Conservation (phyloP, 129 eudicot species). For the Pseudognaphalium luteoalbum region DNA sequence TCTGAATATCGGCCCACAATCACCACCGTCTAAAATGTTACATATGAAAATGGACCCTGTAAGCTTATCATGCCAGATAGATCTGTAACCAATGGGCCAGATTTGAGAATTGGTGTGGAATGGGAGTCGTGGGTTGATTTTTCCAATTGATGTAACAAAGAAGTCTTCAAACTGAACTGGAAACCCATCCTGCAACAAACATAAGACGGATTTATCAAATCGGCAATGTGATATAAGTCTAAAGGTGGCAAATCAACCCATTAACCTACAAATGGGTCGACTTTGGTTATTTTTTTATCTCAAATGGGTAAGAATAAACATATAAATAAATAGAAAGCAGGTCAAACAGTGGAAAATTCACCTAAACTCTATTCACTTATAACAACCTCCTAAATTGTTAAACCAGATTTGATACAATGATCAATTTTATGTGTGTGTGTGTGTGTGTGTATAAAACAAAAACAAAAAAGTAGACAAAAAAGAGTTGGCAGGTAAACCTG, state of each 20-base stretch:
- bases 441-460: too few species aligned
- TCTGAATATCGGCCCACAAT: conserved; percentile 62
- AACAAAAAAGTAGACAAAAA: neutral
- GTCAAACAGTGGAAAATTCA: neutral
- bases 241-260: neutral
- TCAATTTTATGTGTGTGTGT: too few species aligned
- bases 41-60: conserved; percentile 80
- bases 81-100: conserved; percentile 91
- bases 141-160: conserved; percentile 61
- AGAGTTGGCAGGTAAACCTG: neutral
- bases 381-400: neutral
- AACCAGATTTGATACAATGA: too few species aligned
- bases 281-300: neutral
- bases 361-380: conserved; percentile 11
- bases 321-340: neutral
- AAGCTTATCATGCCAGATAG: conserved; percentile 87
- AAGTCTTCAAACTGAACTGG: conserved; percentile 89
- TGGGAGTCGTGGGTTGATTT: conserved; percentile 60
- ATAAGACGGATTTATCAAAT: neutral
- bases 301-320: neutral
- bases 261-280: neutral
- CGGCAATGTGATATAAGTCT: neutral
- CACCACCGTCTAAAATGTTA: conserved; percentile 72
- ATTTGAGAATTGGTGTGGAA: conserved; percentile 62
- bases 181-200: conserved; percentile 56